A percentile compares a stretch with the other conserved stretches of the same genome.
These are phyloP conservation scores for Nothomitra cinnamomea DNA, from an alignment of 2,329 filamentous ascomycete genomes.

Conservation along the genomic window DNA sequence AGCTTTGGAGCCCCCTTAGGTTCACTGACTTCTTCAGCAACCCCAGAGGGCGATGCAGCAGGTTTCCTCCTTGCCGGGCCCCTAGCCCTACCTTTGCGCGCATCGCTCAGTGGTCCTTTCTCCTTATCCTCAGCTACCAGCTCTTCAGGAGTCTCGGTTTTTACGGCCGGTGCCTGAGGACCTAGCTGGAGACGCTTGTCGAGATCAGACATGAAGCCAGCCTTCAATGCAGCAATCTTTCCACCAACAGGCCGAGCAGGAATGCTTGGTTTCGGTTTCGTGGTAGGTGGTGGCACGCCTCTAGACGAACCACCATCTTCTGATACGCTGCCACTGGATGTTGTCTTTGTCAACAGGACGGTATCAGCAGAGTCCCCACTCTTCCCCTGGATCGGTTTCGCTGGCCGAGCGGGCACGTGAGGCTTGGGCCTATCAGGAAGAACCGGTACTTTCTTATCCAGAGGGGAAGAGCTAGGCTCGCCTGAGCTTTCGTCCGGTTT, in stretches of 20 bases:
- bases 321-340: slow-evolving; percentile 22
- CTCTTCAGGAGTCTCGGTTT: slow-evolving; percentile 42
- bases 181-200: slow-evolving; percentile 80
- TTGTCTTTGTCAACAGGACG: slow-evolving; percentile 20
- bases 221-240: slow-evolving; percentile 84
- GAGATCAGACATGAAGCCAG: slow-evolving; percentile 81
- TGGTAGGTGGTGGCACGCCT: slow-evolving; percentile 18
- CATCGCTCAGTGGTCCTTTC: slow-evolving; percentile 70
- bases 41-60: slow-evolving; percentile 38
- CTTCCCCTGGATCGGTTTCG: slow-evolving; percentile 27
- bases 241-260: slow-evolving; percentile 60
- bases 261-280: slow-evolving; percentile 67
- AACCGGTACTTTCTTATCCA: background rate
- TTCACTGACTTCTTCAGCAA: slow-evolving; percentile 22
- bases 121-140: slow-evolving; percentile 41
- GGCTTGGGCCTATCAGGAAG: slow-evolving; percentile 46
- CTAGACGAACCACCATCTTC: background rate
- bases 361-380: slow-evolving; percentile 18
- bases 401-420: slow-evolving; percentile 39
- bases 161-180: slow-evolving; percentile 62
- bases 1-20: slow-evolving; percentile 32
- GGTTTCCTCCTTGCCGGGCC: slow-evolving; percentile 66
- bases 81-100: slow-evolving; percentile 75
- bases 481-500: background rate
- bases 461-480: background rate